These are phyloP conservation scores for Santalum album DNA, from an alignment of 164 flowering plant genomes.

Conservation along the genomic window DNA sequence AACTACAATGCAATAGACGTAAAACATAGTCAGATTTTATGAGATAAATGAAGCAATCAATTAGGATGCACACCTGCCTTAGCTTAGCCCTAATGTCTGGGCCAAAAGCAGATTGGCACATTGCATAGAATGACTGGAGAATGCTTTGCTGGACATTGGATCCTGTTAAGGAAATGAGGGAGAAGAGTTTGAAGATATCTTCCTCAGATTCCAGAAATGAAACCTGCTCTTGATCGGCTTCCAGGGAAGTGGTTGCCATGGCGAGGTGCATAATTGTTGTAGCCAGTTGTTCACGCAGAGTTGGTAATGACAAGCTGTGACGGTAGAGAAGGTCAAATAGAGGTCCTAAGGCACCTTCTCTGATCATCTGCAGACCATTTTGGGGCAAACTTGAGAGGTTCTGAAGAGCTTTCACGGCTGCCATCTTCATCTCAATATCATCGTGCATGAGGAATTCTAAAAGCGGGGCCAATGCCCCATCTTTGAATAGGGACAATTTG, in stretches of 20 bases:
- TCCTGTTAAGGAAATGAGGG: conserved; percentile 30
- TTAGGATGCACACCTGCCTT: conserved; percentile 34
- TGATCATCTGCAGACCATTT: conserved; percentile 53
- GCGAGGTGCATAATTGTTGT: conserved; percentile 55
- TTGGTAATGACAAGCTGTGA: conserved; percentile 26
- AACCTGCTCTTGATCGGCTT: conserved; percentile 19
- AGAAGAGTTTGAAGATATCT: conserved; percentile 44
- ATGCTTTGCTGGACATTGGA: conserved; percentile 45
- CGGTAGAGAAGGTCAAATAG: conserved; percentile 42
- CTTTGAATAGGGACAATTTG: conserved; percentile 42
- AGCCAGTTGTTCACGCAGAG: conserved; percentile 39
- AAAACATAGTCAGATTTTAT: no score
- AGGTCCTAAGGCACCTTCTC: conserved; percentile 37
- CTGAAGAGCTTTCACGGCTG: conserved; percentile 41
- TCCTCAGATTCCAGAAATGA: conserved; percentile 52
- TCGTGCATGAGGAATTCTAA: conserved; percentile 36
- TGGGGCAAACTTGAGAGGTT: conserved; percentile 48
- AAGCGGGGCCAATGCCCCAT: conserved; percentile 44
- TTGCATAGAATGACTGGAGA: conserved; percentile 39
- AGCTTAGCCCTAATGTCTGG: conserved; percentile 37
- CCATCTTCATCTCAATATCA: conserved; percentile 27
- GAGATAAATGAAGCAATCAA: no score
- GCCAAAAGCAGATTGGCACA: conserved; percentile 46
- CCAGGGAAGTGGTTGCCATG: conserved; percentile 28
- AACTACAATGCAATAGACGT: no score